These are phyloP conservation scores for Saitozyma podzolica DNA, from an alignment of 768 basidiomycete genomes.

Conservation along the genomic window DNA sequence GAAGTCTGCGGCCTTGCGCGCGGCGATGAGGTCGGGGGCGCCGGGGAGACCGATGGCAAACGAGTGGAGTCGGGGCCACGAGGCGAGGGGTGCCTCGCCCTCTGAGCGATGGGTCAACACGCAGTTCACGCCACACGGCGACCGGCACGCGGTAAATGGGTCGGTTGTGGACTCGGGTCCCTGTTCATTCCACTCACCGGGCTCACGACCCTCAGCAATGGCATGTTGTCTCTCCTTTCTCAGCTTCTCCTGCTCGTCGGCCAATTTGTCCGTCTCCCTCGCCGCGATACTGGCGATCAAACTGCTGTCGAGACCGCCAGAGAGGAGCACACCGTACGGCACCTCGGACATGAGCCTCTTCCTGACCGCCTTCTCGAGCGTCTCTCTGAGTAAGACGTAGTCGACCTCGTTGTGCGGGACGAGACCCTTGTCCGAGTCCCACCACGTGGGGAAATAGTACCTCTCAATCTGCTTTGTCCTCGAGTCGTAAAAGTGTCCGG, in stretches of 20 bases:
- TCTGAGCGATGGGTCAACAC: constrained; percentile 36
- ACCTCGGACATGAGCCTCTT: constrained; percentile 98
- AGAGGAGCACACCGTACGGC: constrained; percentile 93
- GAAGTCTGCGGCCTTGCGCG: constrained; percentile 87
- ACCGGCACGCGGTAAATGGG: background rate
- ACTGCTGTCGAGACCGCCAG: constrained; percentile 92
- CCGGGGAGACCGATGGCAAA: constrained; percentile 94
- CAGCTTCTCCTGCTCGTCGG: constrained; percentile 72
- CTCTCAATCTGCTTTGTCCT: constrained; percentile 70
- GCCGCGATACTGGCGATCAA: constrained; percentile 93
- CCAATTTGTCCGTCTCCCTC: constrained; percentile 89
- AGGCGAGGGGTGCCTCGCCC: constrained; percentile 61
- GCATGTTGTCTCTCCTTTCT: constrained; percentile 57
- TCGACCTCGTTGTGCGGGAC: constrained; percentile 63
- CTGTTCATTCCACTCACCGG: constrained; percentile 21
- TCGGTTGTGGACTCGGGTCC: background rate
- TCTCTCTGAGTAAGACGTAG: constrained; percentile 69
- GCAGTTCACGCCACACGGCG: background rate
- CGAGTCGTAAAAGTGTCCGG: constrained; percentile 95
- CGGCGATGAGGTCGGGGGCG: constrained; percentile 92
- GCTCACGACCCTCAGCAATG: constrained; percentile 34
- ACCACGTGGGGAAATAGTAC: constrained; percentile 89
- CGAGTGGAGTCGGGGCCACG: constrained; percentile 96
- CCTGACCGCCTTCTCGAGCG: constrained; percentile 84
- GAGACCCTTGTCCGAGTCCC: constrained; percentile 73